A percentile compares a stretch with the other conserved stretches of the same genome.
phyloP scores from a whole-genome alignment of 768 basidiomycete species.

The Hypholoma sublateritium region DNA sequence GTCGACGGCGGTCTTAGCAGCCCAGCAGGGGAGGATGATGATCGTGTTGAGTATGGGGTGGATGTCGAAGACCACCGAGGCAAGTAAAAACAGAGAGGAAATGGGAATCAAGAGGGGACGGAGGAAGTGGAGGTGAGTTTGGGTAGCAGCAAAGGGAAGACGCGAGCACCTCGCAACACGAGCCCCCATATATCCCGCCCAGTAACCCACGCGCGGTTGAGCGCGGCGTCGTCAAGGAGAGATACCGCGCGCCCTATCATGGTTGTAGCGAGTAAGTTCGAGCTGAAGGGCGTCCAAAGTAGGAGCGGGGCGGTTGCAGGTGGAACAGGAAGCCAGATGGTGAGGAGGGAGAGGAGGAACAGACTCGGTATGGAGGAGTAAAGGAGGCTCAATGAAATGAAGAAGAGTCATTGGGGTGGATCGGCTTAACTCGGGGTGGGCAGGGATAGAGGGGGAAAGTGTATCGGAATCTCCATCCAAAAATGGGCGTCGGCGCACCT shows the following conservation, averaged over 20 bases:
- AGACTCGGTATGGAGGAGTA: constrained; percentile 85
- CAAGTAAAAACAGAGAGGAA: not conserved
- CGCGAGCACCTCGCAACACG: constrained; percentile 73
- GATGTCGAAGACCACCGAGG: constrained; percentile 74
- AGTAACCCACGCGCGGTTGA: constrained; percentile 83
- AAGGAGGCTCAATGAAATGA: constrained; percentile 73
- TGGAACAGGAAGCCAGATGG: constrained; percentile 70
- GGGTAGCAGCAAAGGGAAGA: not conserved
- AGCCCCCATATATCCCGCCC: constrained; percentile 86
- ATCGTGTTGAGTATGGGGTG: constrained; percentile 72
- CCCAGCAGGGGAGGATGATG: constrained; percentile 78
- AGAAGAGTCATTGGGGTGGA: constrained; percentile 52
- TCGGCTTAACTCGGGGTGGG: not conserved
- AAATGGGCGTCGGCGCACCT: constrained; percentile 49
- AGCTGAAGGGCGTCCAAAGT: constrained; percentile 20
- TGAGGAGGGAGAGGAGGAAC: constrained; percentile 78
- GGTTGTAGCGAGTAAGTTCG: too few species aligned
- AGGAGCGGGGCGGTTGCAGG: constrained; percentile 22
- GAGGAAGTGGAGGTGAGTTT: too few species aligned
- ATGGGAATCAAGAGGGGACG: too few species aligned
- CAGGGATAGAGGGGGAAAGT: not conserved
- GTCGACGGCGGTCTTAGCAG: constrained; percentile 63
- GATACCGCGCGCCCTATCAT: constrained; percentile 37
- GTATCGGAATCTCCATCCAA: constrained; percentile 71
- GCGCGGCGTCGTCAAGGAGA: constrained; percentile 66